A percentile compares a stretch with the other conserved stretches of the same genome.
Conservation (phyloP, 208 protist species). For the Acanthamoeba castellanii region DNA sequence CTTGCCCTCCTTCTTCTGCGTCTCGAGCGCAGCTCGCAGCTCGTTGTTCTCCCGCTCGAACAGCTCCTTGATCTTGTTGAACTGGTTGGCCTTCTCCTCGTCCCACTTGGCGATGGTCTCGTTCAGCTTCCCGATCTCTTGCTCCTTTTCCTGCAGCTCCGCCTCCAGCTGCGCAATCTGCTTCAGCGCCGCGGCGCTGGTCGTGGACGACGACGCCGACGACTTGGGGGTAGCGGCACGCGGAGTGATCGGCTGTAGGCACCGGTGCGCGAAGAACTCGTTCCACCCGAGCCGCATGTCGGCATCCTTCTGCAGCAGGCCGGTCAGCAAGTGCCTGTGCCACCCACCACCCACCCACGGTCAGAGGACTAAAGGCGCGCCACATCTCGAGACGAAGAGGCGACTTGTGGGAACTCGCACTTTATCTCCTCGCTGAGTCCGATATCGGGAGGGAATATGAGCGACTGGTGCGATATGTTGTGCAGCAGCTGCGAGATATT, state of each 20-base stretch:
- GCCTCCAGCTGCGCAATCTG: slow-evolving; percentile 16
- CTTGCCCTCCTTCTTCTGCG: neutral
- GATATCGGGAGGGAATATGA: slow-evolving; percentile 19
- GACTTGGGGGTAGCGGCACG: neutral
- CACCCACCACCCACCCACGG: neutral
- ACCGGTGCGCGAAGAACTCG: slow-evolving; percentile 43
- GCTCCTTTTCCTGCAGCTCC: slow-evolving; percentile 23
- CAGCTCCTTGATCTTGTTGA: slow-evolving; percentile 51
- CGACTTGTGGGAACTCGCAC: neutral
- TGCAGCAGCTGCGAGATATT: slow-evolving; percentile 31
- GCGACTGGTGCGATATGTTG: slow-evolving; percentile 31
- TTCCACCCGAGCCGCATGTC: slow-evolving; percentile 15
- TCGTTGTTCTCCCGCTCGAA: slow-evolving; percentile 51
- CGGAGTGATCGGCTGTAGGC: neutral
- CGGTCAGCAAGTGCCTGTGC: neutral
- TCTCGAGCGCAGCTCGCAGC: neutral
- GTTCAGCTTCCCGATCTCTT: slow-evolving; percentile 32
- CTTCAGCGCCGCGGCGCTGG: neutral
- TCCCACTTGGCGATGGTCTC: slow-evolving; percentile 47
- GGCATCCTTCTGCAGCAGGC: slow-evolving; percentile 35
- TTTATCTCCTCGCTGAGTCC: slow-evolving; percentile 13
- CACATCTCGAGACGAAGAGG: no score
- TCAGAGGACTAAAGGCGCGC: neutral
- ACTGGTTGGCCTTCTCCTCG: slow-evolving; percentile 38
- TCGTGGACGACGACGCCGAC: neutral